These are phyloP conservation scores for Mucor mucedo DNA, from an alignment of 371 early-diverging fungal genomes.

Conservation along the genomic window DNA sequence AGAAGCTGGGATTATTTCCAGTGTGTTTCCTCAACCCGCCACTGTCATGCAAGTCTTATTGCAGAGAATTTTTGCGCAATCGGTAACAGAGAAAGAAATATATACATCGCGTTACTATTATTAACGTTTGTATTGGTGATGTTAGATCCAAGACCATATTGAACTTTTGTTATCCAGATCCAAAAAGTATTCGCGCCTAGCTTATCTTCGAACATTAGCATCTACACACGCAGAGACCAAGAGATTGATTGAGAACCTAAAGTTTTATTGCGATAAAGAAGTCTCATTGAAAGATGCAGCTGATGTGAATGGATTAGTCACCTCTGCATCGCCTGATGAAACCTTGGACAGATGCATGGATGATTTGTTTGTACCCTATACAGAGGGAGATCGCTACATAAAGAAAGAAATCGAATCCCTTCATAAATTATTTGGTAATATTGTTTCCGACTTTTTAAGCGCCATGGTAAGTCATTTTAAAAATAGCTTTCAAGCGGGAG, in stretches of 20 bases:
- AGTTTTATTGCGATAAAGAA: constrained; percentile 64
- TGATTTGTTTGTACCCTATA: constrained; percentile 94
- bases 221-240: constrained; percentile 79
- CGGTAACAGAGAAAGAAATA: constrained; percentile 54
- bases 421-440: constrained; percentile 64
- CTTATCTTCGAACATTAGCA: constrained; percentile 80
- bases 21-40: constrained; percentile 92
- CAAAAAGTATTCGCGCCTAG: constrained; percentile 69
- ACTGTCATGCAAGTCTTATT: constrained; percentile 91
- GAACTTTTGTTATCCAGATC: constrained; percentile 79
- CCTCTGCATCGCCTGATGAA: constrained; percentile 58
- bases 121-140: background rate
- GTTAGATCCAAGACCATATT: constrained; percentile 84
- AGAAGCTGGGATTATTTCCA: constrained; percentile 89
- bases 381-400: constrained; percentile 88
- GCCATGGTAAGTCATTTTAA: constrained; percentile 42
- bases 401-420: constrained; percentile 74
- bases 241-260: constrained; percentile 76
- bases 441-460: constrained; percentile 50
- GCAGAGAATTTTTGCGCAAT: constrained; percentile 94
- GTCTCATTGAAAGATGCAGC: constrained; percentile 35
- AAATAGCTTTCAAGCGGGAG: background rate
- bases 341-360: constrained; percentile 88
- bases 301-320: constrained; percentile 38
- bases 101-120: background rate